Percentiles rank a stretch among this genome's conserved stretches.
These are phyloP conservation scores for Trichosporon coremiiforme DNA, from an alignment of 1,284 basidiomycete genomes.

Conservation along the genomic window DNA sequence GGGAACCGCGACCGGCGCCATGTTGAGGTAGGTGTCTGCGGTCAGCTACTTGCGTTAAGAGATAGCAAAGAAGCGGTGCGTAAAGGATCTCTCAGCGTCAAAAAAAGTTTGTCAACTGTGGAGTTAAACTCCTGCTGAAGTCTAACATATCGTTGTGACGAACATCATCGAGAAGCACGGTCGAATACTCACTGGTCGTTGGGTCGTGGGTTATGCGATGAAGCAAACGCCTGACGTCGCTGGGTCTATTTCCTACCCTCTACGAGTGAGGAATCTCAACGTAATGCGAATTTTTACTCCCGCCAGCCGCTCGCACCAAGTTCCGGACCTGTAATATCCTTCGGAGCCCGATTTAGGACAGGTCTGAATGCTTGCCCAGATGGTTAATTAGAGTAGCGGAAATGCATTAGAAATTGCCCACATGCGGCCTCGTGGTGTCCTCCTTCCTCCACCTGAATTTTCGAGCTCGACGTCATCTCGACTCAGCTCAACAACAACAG, in stretches of 20 bases:
- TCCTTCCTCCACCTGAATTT: neutral
- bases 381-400: neutral
- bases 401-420: neutral
- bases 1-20: conserved; percentile 43
- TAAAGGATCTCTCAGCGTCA: conserved; percentile 36
- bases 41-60: conserved; percentile 12
- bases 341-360: neutral
- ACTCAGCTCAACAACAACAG: conserved; percentile 17
- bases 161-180: conserved; percentile 32
- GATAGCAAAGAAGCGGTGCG: too few relatives aligned
- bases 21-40: conserved; percentile 24
- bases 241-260: neutral
- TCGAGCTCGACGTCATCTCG: conserved; percentile 16
- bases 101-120: conserved; percentile 39
- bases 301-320: neutral
- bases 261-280: too few relatives aligned
- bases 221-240: conserved; percentile 1
- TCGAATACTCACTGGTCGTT: conserved; percentile 8
- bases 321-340: neutral
- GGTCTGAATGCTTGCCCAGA: neutral
- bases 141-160: conserved; percentile 49
- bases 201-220: neutral
- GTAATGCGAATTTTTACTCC: conserved; percentile 4
- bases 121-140: conserved; percentile 44
- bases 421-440: neutral